Percentiles rank a stretch among this genome's conserved stretches.
phyloP scores from a whole-genome alignment of 352 stramenopile species.

The Globisporangium alternatum region DNA sequence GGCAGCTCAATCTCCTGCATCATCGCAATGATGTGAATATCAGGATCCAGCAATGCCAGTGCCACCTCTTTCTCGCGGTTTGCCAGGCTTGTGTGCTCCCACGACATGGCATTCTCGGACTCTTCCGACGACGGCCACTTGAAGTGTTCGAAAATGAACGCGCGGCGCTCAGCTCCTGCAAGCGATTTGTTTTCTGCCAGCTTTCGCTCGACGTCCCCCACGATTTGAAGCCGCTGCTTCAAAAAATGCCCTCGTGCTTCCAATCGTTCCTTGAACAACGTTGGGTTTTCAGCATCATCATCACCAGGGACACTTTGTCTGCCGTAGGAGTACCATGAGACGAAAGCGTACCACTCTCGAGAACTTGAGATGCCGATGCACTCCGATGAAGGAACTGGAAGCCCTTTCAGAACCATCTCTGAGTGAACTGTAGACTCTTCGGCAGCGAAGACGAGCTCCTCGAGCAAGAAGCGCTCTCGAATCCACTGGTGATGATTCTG shows the following conservation, averaged over 20 bases:
- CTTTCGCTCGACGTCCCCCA: constrained; percentile 29
- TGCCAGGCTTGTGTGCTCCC: constrained; percentile 34
- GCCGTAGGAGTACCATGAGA: constrained; percentile 50
- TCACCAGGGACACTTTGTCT: background rate
- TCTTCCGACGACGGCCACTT: constrained; percentile 23
- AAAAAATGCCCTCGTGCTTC: constrained; percentile 37
- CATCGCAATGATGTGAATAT: constrained; percentile 59
- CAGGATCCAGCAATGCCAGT: constrained; percentile 51
- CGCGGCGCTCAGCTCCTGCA: constrained; percentile 7
- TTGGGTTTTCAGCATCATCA: constrained; percentile 5
- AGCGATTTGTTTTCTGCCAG: constrained; percentile 19
- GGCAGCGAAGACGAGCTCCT: constrained; percentile 61
- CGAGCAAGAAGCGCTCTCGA: constrained; percentile 49
- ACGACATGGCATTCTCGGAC: constrained; percentile 34
- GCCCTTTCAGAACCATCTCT: constrained; percentile 31
- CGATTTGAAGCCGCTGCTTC: constrained; percentile 27
- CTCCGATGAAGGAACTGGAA: constrained; percentile 22
- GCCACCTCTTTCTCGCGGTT: constrained; percentile 49
- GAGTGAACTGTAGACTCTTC: constrained; percentile 35
- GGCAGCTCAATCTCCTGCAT: constrained; percentile 53
- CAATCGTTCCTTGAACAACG: constrained; percentile 26
- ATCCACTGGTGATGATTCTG: constrained; percentile 40
- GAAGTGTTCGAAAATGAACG: constrained; percentile 61
- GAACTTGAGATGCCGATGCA: constrained; percentile 26
- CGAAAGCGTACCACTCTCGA: constrained; percentile 42